Base-by-base conservation (phyloP, 2,329 filamentous ascomycete species). In the Drechslera avenae region DNA sequence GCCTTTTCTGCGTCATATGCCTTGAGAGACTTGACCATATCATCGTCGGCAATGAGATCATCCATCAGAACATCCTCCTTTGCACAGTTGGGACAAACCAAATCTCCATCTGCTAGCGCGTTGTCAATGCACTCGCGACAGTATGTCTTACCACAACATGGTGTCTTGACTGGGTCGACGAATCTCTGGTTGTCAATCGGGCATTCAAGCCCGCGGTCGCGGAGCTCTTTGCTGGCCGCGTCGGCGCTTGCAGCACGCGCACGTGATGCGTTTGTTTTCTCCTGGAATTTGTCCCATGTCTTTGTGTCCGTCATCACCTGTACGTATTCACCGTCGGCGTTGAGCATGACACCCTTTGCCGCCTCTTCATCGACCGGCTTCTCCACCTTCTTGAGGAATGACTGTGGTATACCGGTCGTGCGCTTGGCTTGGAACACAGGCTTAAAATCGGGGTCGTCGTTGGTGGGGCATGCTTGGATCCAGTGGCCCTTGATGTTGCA, bases 91-190 rank as follows among this genome's bases (percentile, higher is more conserved):
- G 94, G 94, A 76, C 94, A 99, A 76, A 92, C 82, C 78, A 99
- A 91, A 83, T 99, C 94, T 84, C 89, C 94, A 81, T 97, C 92
- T 78, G 97, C 93, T 77, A 99, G 87, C 77, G 92, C 90, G 84
- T 96, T 96, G 75, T 94, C 95, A 78, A 99, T 97, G 88, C 94
- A 99, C 75, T 97, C 91, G 85, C 94, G 94, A 83, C 94, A 99
- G 82, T 96, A 99, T 73, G 92, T 97, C 84, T 89, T 95, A 79
- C 89, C 85, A 82, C 94, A 99, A 84, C 94, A 99, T 63, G 94
- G 93, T 72, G 94, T 97, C 85, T 96, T 96, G 83, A 95, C 94
- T 83, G 94, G 93, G 75, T 97, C 91, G 86, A 95, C 87, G 79
- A 97, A 97, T 84, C 96, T 88, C 77, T 90, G 92, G 79, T 95